Conservation (phyloP, 2,329 filamentous ascomycete species). For the Elsinoe necatrix region DNA sequence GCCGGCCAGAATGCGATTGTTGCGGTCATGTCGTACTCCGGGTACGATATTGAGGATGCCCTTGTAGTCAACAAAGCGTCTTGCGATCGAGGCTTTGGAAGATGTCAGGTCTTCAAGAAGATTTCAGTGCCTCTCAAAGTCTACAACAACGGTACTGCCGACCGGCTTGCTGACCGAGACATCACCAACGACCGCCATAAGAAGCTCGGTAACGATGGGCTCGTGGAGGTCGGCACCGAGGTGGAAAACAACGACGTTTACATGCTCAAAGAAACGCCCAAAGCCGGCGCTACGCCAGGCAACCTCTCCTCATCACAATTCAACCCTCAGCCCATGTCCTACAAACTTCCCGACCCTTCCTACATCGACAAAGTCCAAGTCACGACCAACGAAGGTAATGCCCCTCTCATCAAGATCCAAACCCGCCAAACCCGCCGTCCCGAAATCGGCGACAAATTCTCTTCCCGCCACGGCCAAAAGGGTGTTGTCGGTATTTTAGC, state of each 20-base stretch:
- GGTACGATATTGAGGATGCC: slow-evolving; percentile 98
- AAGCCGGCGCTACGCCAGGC: slow-evolving; percentile 43
- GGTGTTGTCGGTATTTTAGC: slow-evolving; percentile 96
- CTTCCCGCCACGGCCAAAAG: slow-evolving; percentile 95
- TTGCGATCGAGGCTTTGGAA: slow-evolving; percentile 86
- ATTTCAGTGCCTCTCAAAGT: slow-evolving; percentile 77
- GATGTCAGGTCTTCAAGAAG: slow-evolving; percentile 97
- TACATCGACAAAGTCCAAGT: slow-evolving; percentile 97
- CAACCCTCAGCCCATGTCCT: slow-evolving; percentile 19
- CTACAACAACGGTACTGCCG: slow-evolving; percentile 70
- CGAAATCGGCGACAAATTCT: slow-evolving; percentile 97
- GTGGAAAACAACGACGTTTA: slow-evolving; percentile 75
- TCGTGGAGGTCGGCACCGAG: slow-evolving; percentile 76
- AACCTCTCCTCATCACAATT: slow-evolving; percentile 26
- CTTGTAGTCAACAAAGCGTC: slow-evolving; percentile 95
- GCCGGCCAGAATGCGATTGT: slow-evolving; percentile 96
- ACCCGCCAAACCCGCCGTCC: slow-evolving; percentile 92
- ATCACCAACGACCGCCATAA: slow-evolving; percentile 46
- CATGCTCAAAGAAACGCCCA: slow-evolving; percentile 79
- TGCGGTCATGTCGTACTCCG: slow-evolving; percentile 98
- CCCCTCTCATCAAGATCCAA: slow-evolving; percentile 82
- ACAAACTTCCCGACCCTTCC: slow-evolving; percentile 66
- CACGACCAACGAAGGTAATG: slow-evolving; percentile 79
- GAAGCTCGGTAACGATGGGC: slow-evolving; percentile 74
- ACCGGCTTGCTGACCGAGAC: slow-evolving; percentile 53